A percentile compares a stretch with the other conserved stretches of the same genome.
These are phyloP conservation scores for Lodderomyces beijingensis DNA, from an alignment of 1,139 yeast genomes.

Conservation along the genomic window DNA sequence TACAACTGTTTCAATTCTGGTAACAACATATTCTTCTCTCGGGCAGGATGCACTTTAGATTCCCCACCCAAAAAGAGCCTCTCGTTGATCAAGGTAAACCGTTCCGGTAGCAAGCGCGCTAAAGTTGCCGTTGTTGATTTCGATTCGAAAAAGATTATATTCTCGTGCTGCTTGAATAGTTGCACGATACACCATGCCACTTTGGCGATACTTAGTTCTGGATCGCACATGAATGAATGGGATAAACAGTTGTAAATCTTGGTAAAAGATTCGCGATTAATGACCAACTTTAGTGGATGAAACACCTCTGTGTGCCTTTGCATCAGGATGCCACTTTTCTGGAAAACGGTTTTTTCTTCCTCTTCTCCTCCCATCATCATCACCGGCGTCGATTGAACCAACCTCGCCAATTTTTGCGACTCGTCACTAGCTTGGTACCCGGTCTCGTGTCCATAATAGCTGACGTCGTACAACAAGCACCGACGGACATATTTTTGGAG, in stretches of 20 bases:
- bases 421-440: slow-evolving; percentile 1
- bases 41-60: neutral
- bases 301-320: neutral
- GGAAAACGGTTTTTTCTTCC: no score
- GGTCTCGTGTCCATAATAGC: slow-evolving; percentile 1
- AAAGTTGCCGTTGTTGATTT: no score
- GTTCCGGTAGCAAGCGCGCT: no score
- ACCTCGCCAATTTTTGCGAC: slow-evolving; percentile 1
- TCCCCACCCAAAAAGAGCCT: no score
- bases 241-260: slow-evolving; percentile 1
- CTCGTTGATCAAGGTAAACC: no score
- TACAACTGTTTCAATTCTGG: neutral
- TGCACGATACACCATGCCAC: slow-evolving; percentile 1
- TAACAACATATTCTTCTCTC: no score
- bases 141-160: neutral
- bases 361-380: no score
- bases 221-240: neutral
- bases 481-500: slow-evolving; percentile 17
- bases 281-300: slow-evolving; percentile 1
- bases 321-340: no score
- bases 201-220: neutral
- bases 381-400: no score
- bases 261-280: neutral
- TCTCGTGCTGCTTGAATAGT: slow-evolving; percentile 1
- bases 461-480: slow-evolving; percentile 3